Base-by-base conservation (phyloP, 306 rosid genomes). In the barrel medic (Medicago truncatula) region DNA sequence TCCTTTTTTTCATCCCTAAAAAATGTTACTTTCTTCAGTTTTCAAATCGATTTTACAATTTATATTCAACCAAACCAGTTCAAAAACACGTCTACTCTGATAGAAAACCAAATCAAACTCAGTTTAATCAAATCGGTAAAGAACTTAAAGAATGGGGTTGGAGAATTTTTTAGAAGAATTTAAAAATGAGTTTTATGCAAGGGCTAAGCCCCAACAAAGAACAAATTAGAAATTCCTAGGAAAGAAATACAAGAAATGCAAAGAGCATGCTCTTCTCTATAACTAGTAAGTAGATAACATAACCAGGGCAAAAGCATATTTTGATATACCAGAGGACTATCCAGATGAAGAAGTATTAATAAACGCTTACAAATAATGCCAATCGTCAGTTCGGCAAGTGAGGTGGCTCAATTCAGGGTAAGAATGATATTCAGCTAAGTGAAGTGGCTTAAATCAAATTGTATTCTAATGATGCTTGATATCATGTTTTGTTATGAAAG, bases 251-350 rank as follows among this genome's bases (percentile, higher is more conserved):
- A 54, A 54, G 60, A 54, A 54, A 54, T 61, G 31, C 9, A 61
- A 61, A 14, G 20, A 49, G 15, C 36, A 49, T 18, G 28, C 5
- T 0, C 44, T 46, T 31, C 25, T 18, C n/a, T n/a, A n/a, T n/a
- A 34, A 34, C 38, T 34, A 34, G 38, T 6, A 34, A 4, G 38
- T 4, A 34, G 38, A 34, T 34, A 34, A 34, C 38, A 5, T 17
- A 54, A 76, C 70, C 40, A 20, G 36, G 61, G 36, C 40, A 67
- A 67, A 59, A 67, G 16, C 70, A 73, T 59, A 73, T n/a, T 75
- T 49, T 68, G 67, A 60, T 23, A 23, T 67, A 74, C 65, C 52
- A 68, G 58, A 13, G 41, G 44, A 67, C 9, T 74, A 52, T 54
- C 76, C 71, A 71, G 63, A 49, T 52, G 76, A 34, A 58, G 56